A percentile compares a stretch with the other conserved stretches of the same genome.
Evolutionary conservation across 1,139 yeast genomes (phyloP).

Genomic region (Waltiozyma sp.): DNA sequence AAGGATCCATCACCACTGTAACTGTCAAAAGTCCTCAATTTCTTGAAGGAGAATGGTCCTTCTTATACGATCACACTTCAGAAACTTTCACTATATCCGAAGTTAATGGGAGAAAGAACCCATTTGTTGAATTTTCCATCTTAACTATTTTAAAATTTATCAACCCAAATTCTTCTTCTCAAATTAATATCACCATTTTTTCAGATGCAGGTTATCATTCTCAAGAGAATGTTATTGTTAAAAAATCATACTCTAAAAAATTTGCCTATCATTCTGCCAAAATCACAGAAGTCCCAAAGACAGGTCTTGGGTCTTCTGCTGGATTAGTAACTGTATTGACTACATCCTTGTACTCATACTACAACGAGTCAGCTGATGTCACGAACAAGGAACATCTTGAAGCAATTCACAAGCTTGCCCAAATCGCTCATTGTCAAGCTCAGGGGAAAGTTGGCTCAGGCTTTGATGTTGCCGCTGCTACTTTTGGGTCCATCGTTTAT

Average conservation of each 20-base stretch:
- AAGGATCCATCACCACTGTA: constrained; percentile 21
- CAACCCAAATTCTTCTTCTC: constrained; percentile 21
- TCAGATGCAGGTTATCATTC: constrained; percentile 92
- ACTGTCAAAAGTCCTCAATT: constrained; percentile 74
- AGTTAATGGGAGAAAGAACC: constrained; percentile 36
- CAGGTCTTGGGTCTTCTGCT: constrained; percentile 95
- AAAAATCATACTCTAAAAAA: constrained; percentile 24
- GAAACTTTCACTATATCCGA: constrained; percentile 15
- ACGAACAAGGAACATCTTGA: constrained; percentile 15
- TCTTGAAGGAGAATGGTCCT: constrained; percentile 57
- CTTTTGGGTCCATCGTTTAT: constrained; percentile 80
- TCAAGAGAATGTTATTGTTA: constrained; percentile 35
- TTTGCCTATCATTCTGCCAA: constrained; percentile 52
- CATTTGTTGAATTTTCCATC: constrained; percentile 65
- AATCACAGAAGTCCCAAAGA: constrained; percentile 73
- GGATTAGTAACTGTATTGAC: constrained; percentile 79
- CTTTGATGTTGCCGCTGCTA: constrained; percentile 93
- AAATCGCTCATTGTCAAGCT: constrained; percentile 84
- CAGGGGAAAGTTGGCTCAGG: constrained; percentile 96
- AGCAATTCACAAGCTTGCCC: constrained; percentile 69
- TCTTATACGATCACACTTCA: constrained; percentile 21
- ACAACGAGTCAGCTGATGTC: constrained; percentile 26
- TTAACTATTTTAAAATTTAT: constrained; percentile 44
- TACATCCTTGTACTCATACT: constrained; percentile 50
- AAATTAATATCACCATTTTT: constrained; percentile 48